Evolutionary conservation across 2,329 filamentous ascomycete species (phyloP).

Genomic region (Aspergillus brasiliensis): DNA sequence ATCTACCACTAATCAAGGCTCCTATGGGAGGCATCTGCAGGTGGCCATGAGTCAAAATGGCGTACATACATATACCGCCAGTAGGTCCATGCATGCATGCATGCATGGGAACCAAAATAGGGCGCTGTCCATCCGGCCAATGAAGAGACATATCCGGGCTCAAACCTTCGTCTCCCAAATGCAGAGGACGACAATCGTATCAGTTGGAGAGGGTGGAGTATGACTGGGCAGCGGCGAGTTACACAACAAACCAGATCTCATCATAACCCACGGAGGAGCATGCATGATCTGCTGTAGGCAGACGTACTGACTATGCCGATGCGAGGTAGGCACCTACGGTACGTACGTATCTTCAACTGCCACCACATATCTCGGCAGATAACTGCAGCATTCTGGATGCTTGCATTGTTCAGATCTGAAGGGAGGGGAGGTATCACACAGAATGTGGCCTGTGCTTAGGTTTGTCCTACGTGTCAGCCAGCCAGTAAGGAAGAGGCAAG

Average conservation of each 20-base stretch:
- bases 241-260: neutral
- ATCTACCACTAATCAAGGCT: neutral
- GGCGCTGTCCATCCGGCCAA: constrained; percentile 10
- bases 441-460: constrained; percentile 17
- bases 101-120: constrained; percentile 15
- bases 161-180: neutral
- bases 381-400: constrained; percentile 12
- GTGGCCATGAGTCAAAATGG: constrained; percentile 22
- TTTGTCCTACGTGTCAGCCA: constrained; percentile 8
- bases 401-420: constrained; percentile 12
- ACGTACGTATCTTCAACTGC: neutral
- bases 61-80: constrained; percentile 13
- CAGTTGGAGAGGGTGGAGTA: neutral
- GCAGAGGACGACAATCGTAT: neutral
- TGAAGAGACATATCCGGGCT: neutral
- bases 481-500: constrained; percentile 4
- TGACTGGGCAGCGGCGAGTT: neutral
- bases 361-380: constrained; percentile 5
- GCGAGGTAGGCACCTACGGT: neutral
- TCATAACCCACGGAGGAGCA: neutral
- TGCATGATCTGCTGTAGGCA: constrained; percentile 1
- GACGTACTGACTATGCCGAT: neutral
- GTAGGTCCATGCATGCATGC: constrained; percentile 18
- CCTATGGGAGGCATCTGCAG: constrained; percentile 14
- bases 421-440: constrained; percentile 9